Evolutionary conservation across 2,329 filamentous ascomycete species (phyloP).

Genomic region (Cladophialophora exuberans): DNA sequence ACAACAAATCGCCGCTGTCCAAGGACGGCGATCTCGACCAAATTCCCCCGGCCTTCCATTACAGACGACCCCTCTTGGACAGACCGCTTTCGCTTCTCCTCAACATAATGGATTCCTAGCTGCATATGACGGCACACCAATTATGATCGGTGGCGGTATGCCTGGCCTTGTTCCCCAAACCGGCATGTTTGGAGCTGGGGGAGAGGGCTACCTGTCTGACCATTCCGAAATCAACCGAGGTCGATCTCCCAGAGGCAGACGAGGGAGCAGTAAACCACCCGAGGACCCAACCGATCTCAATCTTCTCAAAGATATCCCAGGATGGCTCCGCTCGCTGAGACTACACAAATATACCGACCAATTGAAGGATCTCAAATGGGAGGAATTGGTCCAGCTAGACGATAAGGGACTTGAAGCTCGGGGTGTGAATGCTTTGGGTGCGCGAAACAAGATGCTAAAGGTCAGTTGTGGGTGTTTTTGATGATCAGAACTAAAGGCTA

Average conservation of each 20-base stretch:
- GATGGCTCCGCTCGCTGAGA: constrained; percentile 90
- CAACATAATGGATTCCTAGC: constrained; percentile 94
- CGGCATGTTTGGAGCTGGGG: constrained; percentile 69
- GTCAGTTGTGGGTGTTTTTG: constrained; percentile 49
- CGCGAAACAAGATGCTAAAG: constrained; percentile 97
- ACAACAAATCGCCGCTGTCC: constrained; percentile 61
- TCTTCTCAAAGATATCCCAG: constrained; percentile 91
- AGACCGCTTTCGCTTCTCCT: constrained; percentile 73
- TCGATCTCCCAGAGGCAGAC: constrained; percentile 85
- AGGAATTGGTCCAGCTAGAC: constrained; percentile 85
- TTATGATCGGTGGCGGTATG: constrained; percentile 73
- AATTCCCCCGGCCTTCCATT: constrained; percentile 86
- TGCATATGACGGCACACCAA: constrained; percentile 77
- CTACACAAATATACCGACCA: constrained; percentile 99
- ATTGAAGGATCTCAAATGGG: constrained; percentile 96
- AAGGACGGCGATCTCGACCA: constrained; percentile 78
- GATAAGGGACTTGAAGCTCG: constrained; percentile 91
- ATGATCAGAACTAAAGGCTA: constrained; percentile 32
- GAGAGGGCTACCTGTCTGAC: constrained; percentile 89
- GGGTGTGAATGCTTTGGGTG: constrained; percentile 92
- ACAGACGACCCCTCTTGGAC: constrained; percentile 54
- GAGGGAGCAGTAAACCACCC: constrained; percentile 94
- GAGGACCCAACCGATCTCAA: constrained; percentile 94
- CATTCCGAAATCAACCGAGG: constrained; percentile 90
- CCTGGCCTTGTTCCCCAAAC: constrained; percentile 65